Evolutionary conservation across 305 asterid species (phyloP).

Genomic region (Fraxinus dipetala): DNA sequence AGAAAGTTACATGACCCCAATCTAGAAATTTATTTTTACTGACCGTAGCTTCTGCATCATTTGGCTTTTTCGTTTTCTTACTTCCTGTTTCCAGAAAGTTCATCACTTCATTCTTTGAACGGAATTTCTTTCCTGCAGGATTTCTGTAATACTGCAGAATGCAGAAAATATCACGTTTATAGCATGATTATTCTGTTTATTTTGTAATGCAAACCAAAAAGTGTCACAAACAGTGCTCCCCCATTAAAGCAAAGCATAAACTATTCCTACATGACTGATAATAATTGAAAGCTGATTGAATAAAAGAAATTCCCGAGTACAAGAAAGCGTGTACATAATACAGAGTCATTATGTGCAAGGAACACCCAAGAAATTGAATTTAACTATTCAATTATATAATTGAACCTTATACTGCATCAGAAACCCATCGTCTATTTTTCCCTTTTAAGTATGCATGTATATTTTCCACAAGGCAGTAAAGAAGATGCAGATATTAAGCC

Average conservation of each 20-base stretch:
- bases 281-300: background rate
- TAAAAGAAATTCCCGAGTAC: background rate
- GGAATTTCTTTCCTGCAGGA: conserved; percentile 55
- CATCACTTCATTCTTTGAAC: conserved; percentile 70
- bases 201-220: background rate
- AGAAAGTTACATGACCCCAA: background rate
- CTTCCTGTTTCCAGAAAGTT: conserved; percentile 65
- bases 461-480: background rate
- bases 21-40: conserved; percentile 18
- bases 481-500: background rate
- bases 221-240: background rate
- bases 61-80: conserved; percentile 41
- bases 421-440: background rate
- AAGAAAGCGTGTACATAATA: background rate
- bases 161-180: background rate
- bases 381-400: background rate
- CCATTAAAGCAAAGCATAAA: background rate
- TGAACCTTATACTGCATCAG: background rate
- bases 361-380: background rate
- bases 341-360: background rate
- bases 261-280: background rate
- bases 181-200: background rate
- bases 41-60: conserved; percentile 39
- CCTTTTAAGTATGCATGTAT: background rate
- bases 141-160: conserved; percentile 60